These are phyloP conservation scores for Pythium insidiosum DNA, from an alignment of 352 stramenopile species.

Conservation along the genomic window DNA sequence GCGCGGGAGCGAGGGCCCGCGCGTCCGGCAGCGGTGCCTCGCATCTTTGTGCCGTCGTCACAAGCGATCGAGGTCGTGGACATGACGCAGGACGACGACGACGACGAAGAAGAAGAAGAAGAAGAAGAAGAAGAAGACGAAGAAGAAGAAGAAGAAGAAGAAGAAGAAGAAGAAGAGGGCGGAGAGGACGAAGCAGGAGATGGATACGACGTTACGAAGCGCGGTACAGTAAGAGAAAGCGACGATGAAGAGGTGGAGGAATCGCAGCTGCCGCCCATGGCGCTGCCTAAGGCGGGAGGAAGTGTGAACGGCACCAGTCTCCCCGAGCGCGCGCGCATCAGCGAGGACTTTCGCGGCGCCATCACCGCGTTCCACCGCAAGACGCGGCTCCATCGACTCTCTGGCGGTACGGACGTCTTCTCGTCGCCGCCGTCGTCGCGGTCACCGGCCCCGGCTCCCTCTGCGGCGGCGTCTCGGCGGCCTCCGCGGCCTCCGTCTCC, in stretches of 20 bases:
- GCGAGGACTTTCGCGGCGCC: constrained; percentile 39
- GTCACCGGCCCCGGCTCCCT: too few species aligned
- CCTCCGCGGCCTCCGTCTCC: too few species aligned
- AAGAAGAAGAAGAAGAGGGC: constrained; percentile 6
- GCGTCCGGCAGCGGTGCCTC: too few species aligned
- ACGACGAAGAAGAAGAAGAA: constrained; percentile 13
- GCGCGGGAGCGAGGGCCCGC: too few species aligned
- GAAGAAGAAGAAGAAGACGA: too few species aligned
- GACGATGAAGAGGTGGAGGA: constrained; percentile 17
- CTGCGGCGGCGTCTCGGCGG: too few species aligned
- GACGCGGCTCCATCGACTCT: constrained; percentile 6
- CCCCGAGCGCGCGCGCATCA: too few species aligned
- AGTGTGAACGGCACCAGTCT: too few species aligned
- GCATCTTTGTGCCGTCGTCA: constrained; percentile 1
- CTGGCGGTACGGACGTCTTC: constrained; percentile 10
- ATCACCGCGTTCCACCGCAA: constrained; percentile 32
- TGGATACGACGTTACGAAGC: constrained; percentile 4
- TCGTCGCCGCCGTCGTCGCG: too few species aligned
- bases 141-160: too few species aligned
- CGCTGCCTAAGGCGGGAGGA: constrained; percentile 7
- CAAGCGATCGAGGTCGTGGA: constrained; percentile 10
- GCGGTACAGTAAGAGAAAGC: background rate
- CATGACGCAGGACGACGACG: constrained; percentile 9
- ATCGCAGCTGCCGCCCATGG: constrained; percentile 15
- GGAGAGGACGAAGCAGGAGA: constrained; percentile 5